Evolutionary conservation across 768 basidiomycete genomes (phyloP).

Genomic region (Albatrellus ellisii): DNA sequence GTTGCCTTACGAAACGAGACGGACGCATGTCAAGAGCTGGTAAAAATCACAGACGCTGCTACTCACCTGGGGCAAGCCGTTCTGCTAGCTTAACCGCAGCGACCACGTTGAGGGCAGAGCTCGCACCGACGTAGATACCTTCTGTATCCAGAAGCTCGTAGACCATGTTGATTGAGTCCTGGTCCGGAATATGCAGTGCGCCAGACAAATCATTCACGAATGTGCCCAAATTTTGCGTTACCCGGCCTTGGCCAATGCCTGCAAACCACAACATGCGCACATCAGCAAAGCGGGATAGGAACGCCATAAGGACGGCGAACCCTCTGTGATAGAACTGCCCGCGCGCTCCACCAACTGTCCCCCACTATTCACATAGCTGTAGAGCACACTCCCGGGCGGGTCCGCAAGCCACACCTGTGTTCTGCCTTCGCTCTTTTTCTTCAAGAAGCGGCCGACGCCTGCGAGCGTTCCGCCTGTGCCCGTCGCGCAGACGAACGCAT

Average conservation of each 20-base stretch:
- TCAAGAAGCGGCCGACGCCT: conserved; percentile 72
- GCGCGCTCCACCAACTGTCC: conserved; percentile 61
- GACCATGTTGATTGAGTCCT: conserved; percentile 85
- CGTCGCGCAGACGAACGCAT: conserved; percentile 90
- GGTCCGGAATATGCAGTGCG: conserved; percentile 77
- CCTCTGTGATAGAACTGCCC: conserved; percentile 90
- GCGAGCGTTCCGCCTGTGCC: conserved; percentile 96
- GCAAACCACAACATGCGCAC: not conserved
- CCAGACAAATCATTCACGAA: conserved; percentile 71
- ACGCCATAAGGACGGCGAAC: conserved; percentile 23
- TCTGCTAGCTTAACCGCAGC: conserved; percentile 83
- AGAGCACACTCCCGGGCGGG: conserved; percentile 89
- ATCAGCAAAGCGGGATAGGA: not conserved
- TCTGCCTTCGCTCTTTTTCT: conserved; percentile 66
- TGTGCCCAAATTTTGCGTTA: conserved; percentile 82
- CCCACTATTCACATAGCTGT: conserved; percentile 71
- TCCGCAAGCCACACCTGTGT: conserved; percentile 92
- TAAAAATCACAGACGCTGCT: not conserved
- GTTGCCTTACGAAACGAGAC: conserved; percentile 35
- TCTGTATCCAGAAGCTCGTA: conserved; percentile 88
- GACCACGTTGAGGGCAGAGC: conserved; percentile 88
- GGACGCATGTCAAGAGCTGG: not conserved
- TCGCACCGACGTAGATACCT: conserved; percentile 90
- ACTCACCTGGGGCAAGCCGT: conserved; percentile 68
- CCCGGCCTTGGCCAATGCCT: conserved; percentile 96